These are phyloP conservation scores for Alternaria burnsii DNA, from an alignment of 2,329 filamentous ascomycete genomes.

Conservation along the genomic window DNA sequence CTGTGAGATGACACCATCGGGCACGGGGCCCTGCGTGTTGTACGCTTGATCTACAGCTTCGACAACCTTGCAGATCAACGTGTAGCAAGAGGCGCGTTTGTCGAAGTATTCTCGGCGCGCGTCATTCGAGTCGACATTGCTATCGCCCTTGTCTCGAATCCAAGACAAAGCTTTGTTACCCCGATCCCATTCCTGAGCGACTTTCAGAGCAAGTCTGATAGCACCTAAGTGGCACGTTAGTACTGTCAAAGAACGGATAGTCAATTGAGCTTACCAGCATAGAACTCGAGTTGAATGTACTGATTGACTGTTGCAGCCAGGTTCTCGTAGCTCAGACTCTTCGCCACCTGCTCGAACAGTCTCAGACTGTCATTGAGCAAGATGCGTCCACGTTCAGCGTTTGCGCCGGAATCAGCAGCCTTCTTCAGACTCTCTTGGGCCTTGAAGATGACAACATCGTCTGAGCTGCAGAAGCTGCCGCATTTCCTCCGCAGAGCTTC, in stretches of 20 bases:
- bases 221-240: slow-evolving; percentile 62
- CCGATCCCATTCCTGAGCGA: slow-evolving; percentile 84
- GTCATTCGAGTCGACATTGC: slow-evolving; percentile 73
- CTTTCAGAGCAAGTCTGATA: slow-evolving; percentile 83
- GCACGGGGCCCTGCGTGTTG: slow-evolving; percentile 71
- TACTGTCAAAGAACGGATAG: neutral
- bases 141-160: slow-evolving; percentile 82
- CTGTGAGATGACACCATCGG: slow-evolving; percentile 80
- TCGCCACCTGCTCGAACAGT: slow-evolving; percentile 88
- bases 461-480: slow-evolving; percentile 95
- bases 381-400: slow-evolving; percentile 78
- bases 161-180: slow-evolving; percentile 85
- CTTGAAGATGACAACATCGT: slow-evolving; percentile 98
- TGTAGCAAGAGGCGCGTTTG: slow-evolving; percentile 80
- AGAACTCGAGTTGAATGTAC: slow-evolving; percentile 85
- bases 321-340: slow-evolving; percentile 81
- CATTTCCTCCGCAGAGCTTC: slow-evolving; percentile 92
- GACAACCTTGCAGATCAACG: slow-evolving; percentile 85
- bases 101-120: slow-evolving; percentile 72
- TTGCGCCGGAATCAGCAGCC: slow-evolving; percentile 78
- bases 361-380: slow-evolving; percentile 88
- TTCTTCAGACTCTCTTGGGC: slow-evolving; percentile 94
- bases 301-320: slow-evolving; percentile 79
- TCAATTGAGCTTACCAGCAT: slow-evolving; percentile 65
- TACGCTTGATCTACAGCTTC: slow-evolving; percentile 77